Evolutionary conservation across 176 grass and related monocot species (phyloP).

Genomic region (Phyllostachys edulis): DNA sequence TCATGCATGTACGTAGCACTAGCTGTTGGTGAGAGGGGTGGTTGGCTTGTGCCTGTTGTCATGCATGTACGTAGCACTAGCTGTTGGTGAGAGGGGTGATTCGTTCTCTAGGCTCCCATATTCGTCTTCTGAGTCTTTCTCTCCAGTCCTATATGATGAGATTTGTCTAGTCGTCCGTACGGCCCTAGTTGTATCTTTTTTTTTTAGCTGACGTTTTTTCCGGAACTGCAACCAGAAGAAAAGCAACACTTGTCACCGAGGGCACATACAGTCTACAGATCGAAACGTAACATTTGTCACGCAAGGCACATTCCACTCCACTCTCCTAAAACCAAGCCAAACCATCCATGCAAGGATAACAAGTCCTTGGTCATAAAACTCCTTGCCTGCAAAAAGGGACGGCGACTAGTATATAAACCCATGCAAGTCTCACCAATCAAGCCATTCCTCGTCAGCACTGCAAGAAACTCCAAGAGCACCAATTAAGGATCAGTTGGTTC

Average conservation of each 20-base stretch:
- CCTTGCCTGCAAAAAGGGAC: neutral
- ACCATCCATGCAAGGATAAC: conserved; percentile 10
- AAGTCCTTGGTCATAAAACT: conserved; percentile 16
- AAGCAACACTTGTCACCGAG: conserved; percentile 13
- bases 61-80: too few relatives aligned
- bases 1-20: too few relatives aligned
- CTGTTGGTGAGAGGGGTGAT: too few relatives aligned
- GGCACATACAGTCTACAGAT: neutral
- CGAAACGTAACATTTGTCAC: conserved; percentile 23
- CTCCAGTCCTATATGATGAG: too few relatives aligned
- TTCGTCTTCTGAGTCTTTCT: too few relatives aligned
- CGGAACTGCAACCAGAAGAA: neutral
- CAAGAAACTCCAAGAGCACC: neutral
- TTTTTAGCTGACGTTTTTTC: too few relatives aligned
- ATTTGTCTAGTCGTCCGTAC: too few relatives aligned
- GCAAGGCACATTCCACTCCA: neutral
- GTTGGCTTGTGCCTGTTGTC: too few relatives aligned
- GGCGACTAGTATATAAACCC: neutral
- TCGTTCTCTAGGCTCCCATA: too few relatives aligned
- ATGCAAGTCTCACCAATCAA: neutral
- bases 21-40: too few relatives aligned
- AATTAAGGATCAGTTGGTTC: neutral
- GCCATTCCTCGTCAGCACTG: neutral
- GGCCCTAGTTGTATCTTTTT: too few relatives aligned
- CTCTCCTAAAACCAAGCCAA: conserved; percentile 28